These are phyloP conservation scores for Aphanoascus verrucosus DNA, from an alignment of 2,329 filamentous ascomycete genomes.

Conservation along the genomic window DNA sequence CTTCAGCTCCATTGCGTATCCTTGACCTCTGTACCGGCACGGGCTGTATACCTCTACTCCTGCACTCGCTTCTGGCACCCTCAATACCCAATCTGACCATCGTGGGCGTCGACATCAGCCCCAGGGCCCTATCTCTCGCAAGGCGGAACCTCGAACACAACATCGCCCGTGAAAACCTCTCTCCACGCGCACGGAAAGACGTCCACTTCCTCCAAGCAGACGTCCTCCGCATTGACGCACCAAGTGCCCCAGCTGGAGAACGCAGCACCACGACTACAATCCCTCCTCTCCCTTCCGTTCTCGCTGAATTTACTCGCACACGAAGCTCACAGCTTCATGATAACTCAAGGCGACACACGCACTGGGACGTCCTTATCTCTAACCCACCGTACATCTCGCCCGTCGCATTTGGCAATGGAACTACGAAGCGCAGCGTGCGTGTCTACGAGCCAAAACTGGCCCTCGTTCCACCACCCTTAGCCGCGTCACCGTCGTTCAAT, in stretches of 20 bases:
- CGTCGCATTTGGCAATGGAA: conserved; percentile 45
- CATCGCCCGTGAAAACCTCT: conserved; percentile 22
- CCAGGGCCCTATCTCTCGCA: conserved; percentile 54
- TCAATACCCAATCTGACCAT: conserved; percentile 39
- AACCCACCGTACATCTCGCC: conserved; percentile 88
- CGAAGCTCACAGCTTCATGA: neutral
- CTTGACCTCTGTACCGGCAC: conserved; percentile 85
- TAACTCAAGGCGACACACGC: neutral
- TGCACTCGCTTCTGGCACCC: conserved; percentile 51
- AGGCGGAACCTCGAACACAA: conserved; percentile 52
- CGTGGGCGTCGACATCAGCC: conserved; percentile 65
- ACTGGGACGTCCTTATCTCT: conserved; percentile 56
- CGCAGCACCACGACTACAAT: neutral
- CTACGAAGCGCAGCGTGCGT: conserved; percentile 63
- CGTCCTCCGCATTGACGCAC: conserved; percentile 23
- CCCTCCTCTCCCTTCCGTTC: neutral
- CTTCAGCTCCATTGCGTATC: conserved; percentile 43
- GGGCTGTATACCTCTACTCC: conserved; percentile 74
- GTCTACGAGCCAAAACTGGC: conserved; percentile 72
- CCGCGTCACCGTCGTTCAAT: neutral
- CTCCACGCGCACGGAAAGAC: conserved; percentile 22
- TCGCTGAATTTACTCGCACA: neutral
- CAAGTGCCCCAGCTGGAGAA: neutral
- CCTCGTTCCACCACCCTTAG: conserved; percentile 50
- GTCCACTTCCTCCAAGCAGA: conserved; percentile 41